Percentiles rank a stretch among this genome's conserved stretches.
These are phyloP conservation scores for Pezicula rhizophila DNA, from an alignment of 2,329 filamentous ascomycete genomes.

Conservation along the genomic window DNA sequence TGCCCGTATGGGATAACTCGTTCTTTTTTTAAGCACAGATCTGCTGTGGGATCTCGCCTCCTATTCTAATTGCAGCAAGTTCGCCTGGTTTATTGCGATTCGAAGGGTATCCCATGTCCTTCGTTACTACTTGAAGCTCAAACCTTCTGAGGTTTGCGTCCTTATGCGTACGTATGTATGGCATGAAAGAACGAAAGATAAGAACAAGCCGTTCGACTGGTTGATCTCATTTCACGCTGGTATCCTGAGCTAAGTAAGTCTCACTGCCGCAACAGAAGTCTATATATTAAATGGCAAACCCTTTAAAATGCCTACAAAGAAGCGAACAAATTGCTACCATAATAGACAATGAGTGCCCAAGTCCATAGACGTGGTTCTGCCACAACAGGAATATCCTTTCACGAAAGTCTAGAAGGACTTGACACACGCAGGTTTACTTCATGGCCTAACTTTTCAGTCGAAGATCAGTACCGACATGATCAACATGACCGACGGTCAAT, in stretches of 20 bases:
- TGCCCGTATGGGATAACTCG: too few species aligned
- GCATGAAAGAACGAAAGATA: too few species aligned
- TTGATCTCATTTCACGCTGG: too few species aligned
- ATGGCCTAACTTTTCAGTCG: slow-evolving; percentile 12
- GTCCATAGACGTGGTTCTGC: background rate
- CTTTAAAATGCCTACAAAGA: slow-evolving; percentile 4
- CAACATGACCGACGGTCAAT: slow-evolving; percentile 1
- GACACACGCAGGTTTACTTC: slow-evolving; percentile 3
- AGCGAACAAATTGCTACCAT: background rate
- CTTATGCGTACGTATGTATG: too few species aligned
- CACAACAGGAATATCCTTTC: slow-evolving; percentile 6
- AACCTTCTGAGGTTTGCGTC: too few species aligned
- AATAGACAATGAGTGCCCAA: slow-evolving; percentile 10
- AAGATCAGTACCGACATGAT: slow-evolving; percentile 5
- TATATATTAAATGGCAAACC: slow-evolving; percentile 6
- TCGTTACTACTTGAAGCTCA: too few species aligned
- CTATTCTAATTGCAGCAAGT: too few species aligned
- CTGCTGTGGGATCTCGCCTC: too few species aligned
- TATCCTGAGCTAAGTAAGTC: background rate
- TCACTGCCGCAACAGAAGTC: background rate
- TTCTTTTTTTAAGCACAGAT: too few species aligned
- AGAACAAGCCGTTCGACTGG: too few species aligned
- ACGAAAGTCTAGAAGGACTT: slow-evolving; percentile 3
- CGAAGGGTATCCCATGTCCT: too few species aligned
- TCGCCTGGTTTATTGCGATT: too few species aligned